phyloP scores from a whole-genome alignment of 495 filamentous ascomycete genomes.

The Lophiotrema nucula region DNA sequence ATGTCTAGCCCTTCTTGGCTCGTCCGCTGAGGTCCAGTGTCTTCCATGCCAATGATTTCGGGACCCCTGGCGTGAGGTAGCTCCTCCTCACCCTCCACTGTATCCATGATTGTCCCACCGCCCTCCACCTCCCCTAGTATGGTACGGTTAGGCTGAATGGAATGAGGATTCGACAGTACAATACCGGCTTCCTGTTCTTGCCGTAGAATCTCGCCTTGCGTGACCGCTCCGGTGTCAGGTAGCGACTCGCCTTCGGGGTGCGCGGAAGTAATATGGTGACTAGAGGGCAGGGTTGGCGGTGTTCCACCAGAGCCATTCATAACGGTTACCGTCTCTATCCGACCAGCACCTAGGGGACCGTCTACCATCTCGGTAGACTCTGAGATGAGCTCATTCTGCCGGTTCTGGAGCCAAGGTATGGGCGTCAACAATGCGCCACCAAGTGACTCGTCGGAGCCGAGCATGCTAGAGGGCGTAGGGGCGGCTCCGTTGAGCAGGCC shows the following conservation, averaged over 20 bases:
- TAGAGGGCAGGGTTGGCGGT: slow-evolving; percentile 9
- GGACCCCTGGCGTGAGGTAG: slow-evolving; percentile 79
- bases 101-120: slow-evolving; percentile 39
- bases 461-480: slow-evolving; percentile 19
- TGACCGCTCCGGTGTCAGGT: slow-evolving; percentile 55
- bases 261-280: slow-evolving; percentile 19
- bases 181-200: slow-evolving; percentile 75
- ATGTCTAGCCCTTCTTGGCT: slow-evolving; percentile 37
- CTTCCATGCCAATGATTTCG: slow-evolving; percentile 76
- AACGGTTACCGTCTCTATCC: slow-evolving; percentile 70
- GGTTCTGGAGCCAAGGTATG: slow-evolving; percentile 73
- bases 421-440: slow-evolving; percentile 91
- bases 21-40: slow-evolving; percentile 72
- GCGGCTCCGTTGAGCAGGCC: slow-evolving; percentile 42
- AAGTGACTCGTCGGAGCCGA: slow-evolving; percentile 83
- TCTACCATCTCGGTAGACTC: slow-evolving; percentile 70
- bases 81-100: slow-evolving; percentile 56
- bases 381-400: slow-evolving; percentile 56
- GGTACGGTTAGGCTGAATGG: slow-evolving; percentile 32
- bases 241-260: slow-evolving; percentile 34
- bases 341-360: slow-evolving; percentile 67
- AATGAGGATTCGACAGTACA: slow-evolving; percentile 52
- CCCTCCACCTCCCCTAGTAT: slow-evolving; percentile 24
- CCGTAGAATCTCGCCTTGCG: slow-evolving; percentile 74
- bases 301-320: slow-evolving; percentile 55